Evolutionary conservation across 495 filamentous ascomycete genomes (phyloP).

Genomic region (Bombardia bombarda): DNA sequence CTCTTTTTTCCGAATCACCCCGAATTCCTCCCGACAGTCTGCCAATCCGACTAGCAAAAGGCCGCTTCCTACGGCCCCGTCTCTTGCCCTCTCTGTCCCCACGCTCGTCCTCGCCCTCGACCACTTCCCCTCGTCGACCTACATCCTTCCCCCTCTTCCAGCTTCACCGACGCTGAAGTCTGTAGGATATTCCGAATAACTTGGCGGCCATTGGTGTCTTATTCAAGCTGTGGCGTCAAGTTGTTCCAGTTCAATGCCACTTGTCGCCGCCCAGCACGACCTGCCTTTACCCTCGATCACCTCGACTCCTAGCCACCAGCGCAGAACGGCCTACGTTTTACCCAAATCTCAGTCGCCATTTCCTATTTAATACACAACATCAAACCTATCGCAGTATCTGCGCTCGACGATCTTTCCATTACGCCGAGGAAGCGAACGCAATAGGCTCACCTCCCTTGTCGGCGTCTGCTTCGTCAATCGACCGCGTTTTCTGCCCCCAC

Average conservation of each 20-base stretch:
- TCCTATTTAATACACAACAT: too few species aligned
- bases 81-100: slow-evolving; percentile 5
- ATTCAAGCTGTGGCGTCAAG: not conserved
- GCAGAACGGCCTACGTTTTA: too few species aligned
- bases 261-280: not conserved
- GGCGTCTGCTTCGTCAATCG: not conserved
- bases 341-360: too few species aligned
- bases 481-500: not conserved
- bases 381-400: not conserved
- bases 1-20: slow-evolving; percentile 3
- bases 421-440: not conserved
- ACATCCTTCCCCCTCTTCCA: not conserved
- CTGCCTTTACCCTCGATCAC: too few species aligned
- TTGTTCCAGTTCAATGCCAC: too few species aligned
- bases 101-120: not conserved
- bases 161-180: not conserved
- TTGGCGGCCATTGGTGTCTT: not conserved
- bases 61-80: not conserved
- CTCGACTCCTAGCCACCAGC: too few species aligned
- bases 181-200: not conserved
- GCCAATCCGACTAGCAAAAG: slow-evolving; percentile 11
- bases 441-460: not conserved
- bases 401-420: not conserved
- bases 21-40: slow-evolving; percentile 12
- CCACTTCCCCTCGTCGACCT: not conserved